These are phyloP conservation scores for Cyamopsis tetragonoloba DNA, from an alignment of 306 rosid genomes.

Conservation along the genomic window DNA sequence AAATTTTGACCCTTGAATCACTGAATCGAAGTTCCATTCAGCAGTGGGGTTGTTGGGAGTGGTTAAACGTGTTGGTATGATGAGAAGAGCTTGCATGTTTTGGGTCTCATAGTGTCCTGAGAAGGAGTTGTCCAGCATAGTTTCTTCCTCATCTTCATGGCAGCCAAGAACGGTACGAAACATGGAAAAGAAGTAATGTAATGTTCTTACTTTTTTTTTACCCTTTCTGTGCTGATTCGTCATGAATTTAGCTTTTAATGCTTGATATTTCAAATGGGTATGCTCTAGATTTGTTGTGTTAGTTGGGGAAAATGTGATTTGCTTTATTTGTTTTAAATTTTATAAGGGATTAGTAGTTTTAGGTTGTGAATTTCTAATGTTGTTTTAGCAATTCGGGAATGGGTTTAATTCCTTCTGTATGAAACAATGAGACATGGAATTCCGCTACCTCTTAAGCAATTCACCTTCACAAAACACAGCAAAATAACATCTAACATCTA, in stretches of 20 bases:
- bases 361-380: slow-evolving; percentile 11
- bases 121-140: neutral
- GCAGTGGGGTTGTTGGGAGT: slow-evolving; percentile 16
- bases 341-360: neutral
- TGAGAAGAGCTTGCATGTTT: slow-evolving; percentile 43
- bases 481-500: neutral
- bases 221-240: neutral
- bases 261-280: slow-evolving; percentile 20
- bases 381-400: too few relatives aligned
- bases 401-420: neutral
- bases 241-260: slow-evolving; percentile 10
- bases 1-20: slow-evolving; percentile 27
- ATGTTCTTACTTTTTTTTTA: slow-evolving; percentile 1
- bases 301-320: neutral
- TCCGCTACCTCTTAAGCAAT: neutral
- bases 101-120: slow-evolving; percentile 30
- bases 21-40: slow-evolving; percentile 26
- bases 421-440: neutral
- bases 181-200: slow-evolving; percentile 95
- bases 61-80: slow-evolving; percentile 26
- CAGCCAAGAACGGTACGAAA: slow-evolving; percentile 74
- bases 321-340: neutral
- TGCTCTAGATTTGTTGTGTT: slow-evolving; percentile 35
- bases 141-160: slow-evolving; percentile 47
- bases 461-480: slow-evolving; percentile 17